Base-by-base conservation (phyloP, 1,284 basidiomycete species). In the Afroboletus lepidellus region DNA sequence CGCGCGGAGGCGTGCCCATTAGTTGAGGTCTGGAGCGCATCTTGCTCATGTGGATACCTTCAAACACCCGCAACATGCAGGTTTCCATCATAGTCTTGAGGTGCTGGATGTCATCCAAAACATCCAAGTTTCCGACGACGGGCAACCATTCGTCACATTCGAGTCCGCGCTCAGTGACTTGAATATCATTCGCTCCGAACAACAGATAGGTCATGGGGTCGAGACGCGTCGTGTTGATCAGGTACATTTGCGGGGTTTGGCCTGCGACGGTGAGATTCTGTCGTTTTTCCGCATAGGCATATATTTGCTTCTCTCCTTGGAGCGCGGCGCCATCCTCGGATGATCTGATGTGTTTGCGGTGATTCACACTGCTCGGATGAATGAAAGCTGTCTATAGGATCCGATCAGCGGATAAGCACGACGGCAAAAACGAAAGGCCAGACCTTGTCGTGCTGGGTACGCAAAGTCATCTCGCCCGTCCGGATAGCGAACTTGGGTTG, bases 401-500 rank as follows among this genome's bases (percentile, higher is more conserved):
- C 23, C 34, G 43, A 58, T 55, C 55, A 58, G 60, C 21, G 33
- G 32, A 41, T 15, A 48, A 33, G 46, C 54, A 50, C 21, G 45
- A 24, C 20, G 18, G 55, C 25, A 47, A 46, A 39, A 23, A 38
- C 48, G 38, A 45, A 38, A 18, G 42, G 41, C 67, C 80, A 56
- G 58, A 94, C 93, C 82, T 92, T 95, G 65, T 98, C 95, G 61
- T 86, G 83, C 16, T 83, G 78, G 3, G 95, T 98, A 21, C 92
- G 79, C 60, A 87, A 87, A 1, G 77, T 77, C 66, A 80, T 87
- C 46, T 89, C 86, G 7, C 83, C 81, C n/a, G 81, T 84, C 33
- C 89, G 77, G 49, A 98, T 83, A 3, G 92, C 94, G 72, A 94
- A 97, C 70, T 97, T 96, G n/a, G 95, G 95, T 59, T 94, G 92